Conservation (phyloP, 2,329 filamentous ascomycete species). For the Colletotrichum tofieldiae region DNA sequence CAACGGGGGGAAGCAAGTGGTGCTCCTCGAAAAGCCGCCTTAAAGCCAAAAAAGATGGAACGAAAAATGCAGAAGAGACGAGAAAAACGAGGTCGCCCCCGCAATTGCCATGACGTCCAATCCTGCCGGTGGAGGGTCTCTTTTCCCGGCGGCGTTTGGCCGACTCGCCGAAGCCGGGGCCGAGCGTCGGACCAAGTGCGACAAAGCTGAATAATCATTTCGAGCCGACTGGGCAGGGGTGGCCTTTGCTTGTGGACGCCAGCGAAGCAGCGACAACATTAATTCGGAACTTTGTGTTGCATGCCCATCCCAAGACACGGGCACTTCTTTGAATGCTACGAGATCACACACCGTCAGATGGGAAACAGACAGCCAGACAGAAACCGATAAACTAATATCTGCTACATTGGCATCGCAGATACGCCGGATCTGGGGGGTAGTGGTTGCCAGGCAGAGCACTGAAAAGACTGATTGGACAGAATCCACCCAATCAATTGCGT, state of each 20-base stretch:
- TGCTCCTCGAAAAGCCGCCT: constrained; percentile 16
- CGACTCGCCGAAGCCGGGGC: constrained; percentile 42
- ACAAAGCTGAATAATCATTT: constrained; percentile 37
- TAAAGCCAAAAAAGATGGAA: constrained; percentile 3
- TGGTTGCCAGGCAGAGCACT: constrained; percentile 21
- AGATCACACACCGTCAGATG: background rate
- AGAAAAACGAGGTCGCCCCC: constrained; percentile 13
- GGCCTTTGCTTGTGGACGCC: constrained; percentile 19
- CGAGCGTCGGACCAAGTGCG: constrained; percentile 33
- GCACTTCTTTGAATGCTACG: background rate
- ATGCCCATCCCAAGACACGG: constrained; percentile 30
- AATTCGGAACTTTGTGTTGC: background rate
- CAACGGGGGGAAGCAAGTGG: background rate
- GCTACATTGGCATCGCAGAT: background rate
- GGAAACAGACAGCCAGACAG: background rate
- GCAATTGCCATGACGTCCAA: constrained; percentile 37
- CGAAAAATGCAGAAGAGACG: background rate
- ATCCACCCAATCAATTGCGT: constrained; percentile 41
- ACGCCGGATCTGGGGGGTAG: constrained; percentile 5
- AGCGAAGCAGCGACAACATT: constrained; percentile 30
- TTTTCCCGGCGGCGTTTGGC: constrained; percentile 35
- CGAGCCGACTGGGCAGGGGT: constrained; percentile 26
- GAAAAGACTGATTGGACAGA: constrained; percentile 26
- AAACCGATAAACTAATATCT: background rate
- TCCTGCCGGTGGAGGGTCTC: constrained; percentile 24